Percentiles rank a stretch among this genome's conserved stretches.
phyloP scores from a whole-genome alignment of 2,329 filamentous ascomycete genomes.

The Alternaria brassicicola region DNA sequence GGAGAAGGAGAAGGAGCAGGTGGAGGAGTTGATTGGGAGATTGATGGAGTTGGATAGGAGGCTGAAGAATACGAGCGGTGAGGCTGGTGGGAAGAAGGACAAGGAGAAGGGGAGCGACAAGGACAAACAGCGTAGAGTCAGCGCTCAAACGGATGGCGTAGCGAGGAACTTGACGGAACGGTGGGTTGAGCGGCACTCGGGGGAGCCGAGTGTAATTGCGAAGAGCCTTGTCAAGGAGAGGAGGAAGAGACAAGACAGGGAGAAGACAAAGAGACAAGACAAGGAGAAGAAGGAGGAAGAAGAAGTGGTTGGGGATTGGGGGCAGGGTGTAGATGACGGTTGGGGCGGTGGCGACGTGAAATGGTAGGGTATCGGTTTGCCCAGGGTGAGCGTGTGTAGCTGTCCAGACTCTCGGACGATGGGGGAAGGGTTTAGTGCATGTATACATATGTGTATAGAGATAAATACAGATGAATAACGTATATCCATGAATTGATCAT shows the following conservation, averaged over 20 bases:
- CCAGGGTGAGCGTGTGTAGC: no score
- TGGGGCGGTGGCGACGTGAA: background rate
- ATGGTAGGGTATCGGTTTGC: no score
- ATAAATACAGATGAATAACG: background rate
- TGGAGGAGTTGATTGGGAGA: conserved; percentile 14
- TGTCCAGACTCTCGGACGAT: no score
- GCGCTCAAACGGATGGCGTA: conserved; percentile 10
- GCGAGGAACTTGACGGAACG: conserved; percentile 22
- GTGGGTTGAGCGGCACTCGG: conserved; percentile 31
- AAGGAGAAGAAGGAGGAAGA: background rate
- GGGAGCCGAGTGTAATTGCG: conserved; percentile 10
- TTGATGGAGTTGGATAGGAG: conserved; percentile 28
- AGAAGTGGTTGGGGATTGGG: background rate
- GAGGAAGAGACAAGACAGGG: background rate
- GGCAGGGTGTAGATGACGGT: background rate
- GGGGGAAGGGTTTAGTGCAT: no score
- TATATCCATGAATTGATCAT: no score
- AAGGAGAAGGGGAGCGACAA: background rate
- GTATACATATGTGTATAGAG: background rate
- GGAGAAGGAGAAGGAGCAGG: background rate
- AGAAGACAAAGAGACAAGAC: background rate
- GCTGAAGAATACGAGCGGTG: conserved; percentile 30
- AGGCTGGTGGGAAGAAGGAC: background rate
- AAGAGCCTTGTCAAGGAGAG: background rate
- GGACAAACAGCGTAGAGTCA: background rate